Conservation (phyloP, 2,329 filamentous ascomycete genomes). For the Aureobasidium subglaciale region DNA sequence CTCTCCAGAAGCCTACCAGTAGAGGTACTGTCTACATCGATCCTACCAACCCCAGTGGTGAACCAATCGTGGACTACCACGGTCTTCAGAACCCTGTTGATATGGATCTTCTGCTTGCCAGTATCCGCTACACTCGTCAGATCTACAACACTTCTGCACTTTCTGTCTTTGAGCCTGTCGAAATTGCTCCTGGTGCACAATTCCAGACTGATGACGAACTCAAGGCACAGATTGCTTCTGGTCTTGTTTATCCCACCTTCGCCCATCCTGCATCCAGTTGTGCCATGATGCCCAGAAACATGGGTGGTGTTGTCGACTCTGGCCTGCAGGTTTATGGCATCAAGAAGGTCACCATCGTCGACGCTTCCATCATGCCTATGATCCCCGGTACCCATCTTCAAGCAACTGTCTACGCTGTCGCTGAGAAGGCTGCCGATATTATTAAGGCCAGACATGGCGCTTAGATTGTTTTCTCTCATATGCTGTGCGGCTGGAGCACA, state of each 20-base stretch:
- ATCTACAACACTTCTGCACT: constrained; percentile 30
- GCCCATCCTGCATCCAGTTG: constrained; percentile 30
- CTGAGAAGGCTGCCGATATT: constrained; percentile 29
- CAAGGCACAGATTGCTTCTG: constrained; percentile 15
- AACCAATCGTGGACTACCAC: constrained; percentile 35
- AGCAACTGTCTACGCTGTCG: constrained; percentile 32
- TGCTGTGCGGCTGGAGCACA: constrained; percentile 15
- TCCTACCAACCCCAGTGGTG: constrained; percentile 25
- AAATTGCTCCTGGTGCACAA: constrained; percentile 24
- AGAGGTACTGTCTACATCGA: constrained; percentile 29
- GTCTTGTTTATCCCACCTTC: constrained; percentile 21
- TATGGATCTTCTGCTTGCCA: constrained; percentile 27
- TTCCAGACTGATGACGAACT: constrained; percentile 21
- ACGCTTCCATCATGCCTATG: constrained; percentile 29
- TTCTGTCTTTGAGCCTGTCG: constrained; percentile 26
- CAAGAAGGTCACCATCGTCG: constrained; percentile 29
- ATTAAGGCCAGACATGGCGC: constrained; percentile 26
- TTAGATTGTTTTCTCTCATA: constrained; percentile 25
- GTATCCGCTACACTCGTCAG: constrained; percentile 30
- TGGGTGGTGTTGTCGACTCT: constrained; percentile 30
- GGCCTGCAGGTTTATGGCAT: constrained; percentile 30
- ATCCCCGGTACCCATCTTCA: constrained; percentile 31
- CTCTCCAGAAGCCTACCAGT: constrained; percentile 31
- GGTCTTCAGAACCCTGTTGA: constrained; percentile 35
- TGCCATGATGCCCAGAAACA: constrained; percentile 27